Percentiles rank a stretch among this genome's conserved stretches.
Conservation (phyloP, 202 grass and related monocot genomes). For the Schoenoplectus tabernaemontani region DNA sequence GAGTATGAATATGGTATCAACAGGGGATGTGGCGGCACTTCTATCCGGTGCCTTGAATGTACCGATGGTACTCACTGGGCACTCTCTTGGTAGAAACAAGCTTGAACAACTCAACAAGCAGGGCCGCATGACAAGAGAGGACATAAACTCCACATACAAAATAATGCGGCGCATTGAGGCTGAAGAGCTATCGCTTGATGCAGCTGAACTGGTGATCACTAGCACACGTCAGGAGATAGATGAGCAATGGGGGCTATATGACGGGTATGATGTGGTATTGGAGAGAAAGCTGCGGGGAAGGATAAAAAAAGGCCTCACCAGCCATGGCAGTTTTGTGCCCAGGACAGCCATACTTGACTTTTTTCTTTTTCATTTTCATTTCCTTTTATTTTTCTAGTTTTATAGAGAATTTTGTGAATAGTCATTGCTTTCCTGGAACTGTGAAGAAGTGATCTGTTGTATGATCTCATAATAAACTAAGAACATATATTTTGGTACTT, state of each 20-base stretch:
- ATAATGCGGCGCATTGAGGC: slow-evolving; percentile 97
- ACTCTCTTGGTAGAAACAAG: slow-evolving; percentile 92
- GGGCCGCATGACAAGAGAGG: slow-evolving; percentile 63
- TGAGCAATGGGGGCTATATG: slow-evolving; percentile 94
- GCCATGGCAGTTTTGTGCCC: slow-evolving; percentile 74
- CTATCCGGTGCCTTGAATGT: slow-evolving; percentile 77
- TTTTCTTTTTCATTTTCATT: background rate
- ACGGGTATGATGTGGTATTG: slow-evolving; percentile 79
- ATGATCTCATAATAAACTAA: background rate
- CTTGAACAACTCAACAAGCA: slow-evolving; percentile 89
- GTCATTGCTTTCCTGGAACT: background rate
- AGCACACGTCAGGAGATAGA: slow-evolving; percentile 96
- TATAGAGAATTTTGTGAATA: background rate
- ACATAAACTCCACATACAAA: slow-evolving; percentile 83
- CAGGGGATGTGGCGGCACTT: slow-evolving; percentile 65
- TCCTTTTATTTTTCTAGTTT: background rate
- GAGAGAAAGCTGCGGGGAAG: slow-evolving; percentile 77
- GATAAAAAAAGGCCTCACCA: slow-evolving; percentile 40
- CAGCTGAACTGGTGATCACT: slow-evolving; percentile 82
- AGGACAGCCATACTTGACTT: slow-evolving; percentile 56
- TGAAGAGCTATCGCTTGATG: slow-evolving; percentile 77
- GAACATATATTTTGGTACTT: background rate
- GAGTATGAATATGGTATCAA: background rate
- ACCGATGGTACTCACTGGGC: slow-evolving; percentile 96
- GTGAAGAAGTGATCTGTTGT: background rate